Evolutionary conservation across 441 rosid genomes (phyloP), one percentile per base, ranked within the genome.

Genomic region (Biscutella auriculata): DNA sequence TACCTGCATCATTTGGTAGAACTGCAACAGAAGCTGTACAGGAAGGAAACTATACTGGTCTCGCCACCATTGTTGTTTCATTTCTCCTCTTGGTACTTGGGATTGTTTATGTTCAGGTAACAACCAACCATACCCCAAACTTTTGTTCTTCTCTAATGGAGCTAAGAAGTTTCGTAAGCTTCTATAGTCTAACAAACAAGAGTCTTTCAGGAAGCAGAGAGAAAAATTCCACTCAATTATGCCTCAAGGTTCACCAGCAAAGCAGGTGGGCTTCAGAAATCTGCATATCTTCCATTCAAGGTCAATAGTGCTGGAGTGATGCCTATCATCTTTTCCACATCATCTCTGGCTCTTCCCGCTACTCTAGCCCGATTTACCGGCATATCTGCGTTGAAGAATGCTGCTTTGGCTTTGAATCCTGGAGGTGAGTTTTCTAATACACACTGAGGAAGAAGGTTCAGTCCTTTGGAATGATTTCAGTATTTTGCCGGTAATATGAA

Each of bases 31-130:
- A 93, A 57, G 97, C 89, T 30, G 83, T 75, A 66, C 86, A 85
- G 68, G 97, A 87, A 73, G 96, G 96, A 53, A 89, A 93, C 82
- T 93, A 88, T 66, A 58, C 66, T 54, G 99, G 99, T 67, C 95
- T 93, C 23, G 77, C 64, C 10, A 63, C 87, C 39, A 81, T 81
- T 50, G 36, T 87, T 59, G 59, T 79, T 63, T 87, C 96, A n/a
- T 87, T 93, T 71, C 62, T 84, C 70, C 75, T 88, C 9, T 75
- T 88, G 60, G 98, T 88, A 54, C 83, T 93, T 6, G 88, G 95
- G 28, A 88, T 93, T 32, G 95, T 93, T 19, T 93, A 93, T 73
- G 98, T 93, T 72, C 98, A 93, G 98, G 98, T 93, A 81, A 78
- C 23, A 9, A 32, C 26, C 6, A 16, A 28, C 15, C 23, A 37